These are phyloP conservation scores for Taphrina confusa DNA, from an alignment of 1,139 yeast species.

Conservation along the genomic window DNA sequence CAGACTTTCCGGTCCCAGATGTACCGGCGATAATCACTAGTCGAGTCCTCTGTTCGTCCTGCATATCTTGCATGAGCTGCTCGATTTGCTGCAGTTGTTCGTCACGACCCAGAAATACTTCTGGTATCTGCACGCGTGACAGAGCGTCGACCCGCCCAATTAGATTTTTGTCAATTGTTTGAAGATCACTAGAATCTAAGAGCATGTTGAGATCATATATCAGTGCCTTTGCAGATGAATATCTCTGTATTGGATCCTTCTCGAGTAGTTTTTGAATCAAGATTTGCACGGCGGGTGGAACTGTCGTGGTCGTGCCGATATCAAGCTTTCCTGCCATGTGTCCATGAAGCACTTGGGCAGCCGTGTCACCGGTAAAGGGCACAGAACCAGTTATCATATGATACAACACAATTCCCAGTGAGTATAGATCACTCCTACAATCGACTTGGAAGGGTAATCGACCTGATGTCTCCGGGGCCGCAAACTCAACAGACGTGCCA, in stretches of 20 bases:
- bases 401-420: slow-evolving; percentile 56
- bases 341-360: slow-evolving; percentile 51
- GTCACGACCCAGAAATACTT: not conserved
- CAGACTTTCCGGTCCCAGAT: slow-evolving; percentile 3
- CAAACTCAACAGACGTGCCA: not conserved
- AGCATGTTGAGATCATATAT: slow-evolving; percentile 49
- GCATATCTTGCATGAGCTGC: not conserved
- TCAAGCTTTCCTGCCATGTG: slow-evolving; percentile 53
- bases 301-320: slow-evolving; percentile 49
- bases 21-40: not conserved
- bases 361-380: slow-evolving; percentile 53
- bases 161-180: not conserved
- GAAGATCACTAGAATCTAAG: slow-evolving; percentile 30
- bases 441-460: slow-evolving; percentile 52
- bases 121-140: not conserved
- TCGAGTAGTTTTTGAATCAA: slow-evolving; percentile 53
- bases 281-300: slow-evolving; percentile 50
- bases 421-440: slow-evolving; percentile 56
- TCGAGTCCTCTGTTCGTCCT: not conserved
- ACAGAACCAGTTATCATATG: slow-evolving; percentile 54
- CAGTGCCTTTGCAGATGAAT: slow-evolving; percentile 49
- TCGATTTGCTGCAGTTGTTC: not conserved
- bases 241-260: slow-evolving; percentile 53
- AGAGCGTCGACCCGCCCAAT: slow-evolving; percentile 1
- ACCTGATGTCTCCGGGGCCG: slow-evolving; percentile 44